Evolutionary conservation across 257 asterid genomes (phyloP).

Genomic region (Jasminum sambac): DNA sequence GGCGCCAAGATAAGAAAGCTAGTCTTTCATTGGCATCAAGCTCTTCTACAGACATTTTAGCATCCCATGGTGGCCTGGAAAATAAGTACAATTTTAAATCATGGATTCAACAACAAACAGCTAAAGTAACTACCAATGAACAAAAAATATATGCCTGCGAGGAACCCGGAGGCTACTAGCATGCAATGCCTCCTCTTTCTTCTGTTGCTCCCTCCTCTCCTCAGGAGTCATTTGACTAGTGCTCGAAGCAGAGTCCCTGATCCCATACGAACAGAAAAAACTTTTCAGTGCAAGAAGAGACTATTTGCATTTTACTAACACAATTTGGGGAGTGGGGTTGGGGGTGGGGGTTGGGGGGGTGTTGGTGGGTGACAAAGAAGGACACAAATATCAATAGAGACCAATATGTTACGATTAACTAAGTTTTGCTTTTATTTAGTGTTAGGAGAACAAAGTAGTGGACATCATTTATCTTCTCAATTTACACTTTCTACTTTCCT

Average conservation of each 20-base stretch:
- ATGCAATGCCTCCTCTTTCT: constrained; percentile 86
- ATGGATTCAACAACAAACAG: constrained; percentile 10
- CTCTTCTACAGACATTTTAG: constrained; percentile 88
- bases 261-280: constrained; percentile 6
- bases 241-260: constrained; percentile 69
- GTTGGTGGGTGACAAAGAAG: too few relatives aligned
- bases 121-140: constrained; percentile 1
- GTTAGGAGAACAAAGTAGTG: too few relatives aligned
- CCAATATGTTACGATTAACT: too few relatives aligned
- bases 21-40: constrained; percentile 76
- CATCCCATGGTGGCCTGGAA: constrained; percentile 89
- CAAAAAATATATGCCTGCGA: constrained; percentile 56
- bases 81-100: constrained; percentile 22
- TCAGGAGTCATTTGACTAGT: constrained; percentile 54
- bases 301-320: neutral
- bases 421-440: too few relatives aligned
- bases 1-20: constrained; percentile 94
- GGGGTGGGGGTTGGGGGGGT: too few relatives aligned
- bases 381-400: too few relatives aligned
- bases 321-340: neutral
- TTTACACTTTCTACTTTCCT: too few relatives aligned
- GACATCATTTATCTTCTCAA: too few relatives aligned
- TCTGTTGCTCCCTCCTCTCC: constrained; percentile 65
- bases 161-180: constrained; percentile 96
- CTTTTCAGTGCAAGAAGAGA: neutral